phyloP scores from a whole-genome alignment of 2,329 filamentous ascomycete genomes.

The Gnomoniopsis sp. region DNA sequence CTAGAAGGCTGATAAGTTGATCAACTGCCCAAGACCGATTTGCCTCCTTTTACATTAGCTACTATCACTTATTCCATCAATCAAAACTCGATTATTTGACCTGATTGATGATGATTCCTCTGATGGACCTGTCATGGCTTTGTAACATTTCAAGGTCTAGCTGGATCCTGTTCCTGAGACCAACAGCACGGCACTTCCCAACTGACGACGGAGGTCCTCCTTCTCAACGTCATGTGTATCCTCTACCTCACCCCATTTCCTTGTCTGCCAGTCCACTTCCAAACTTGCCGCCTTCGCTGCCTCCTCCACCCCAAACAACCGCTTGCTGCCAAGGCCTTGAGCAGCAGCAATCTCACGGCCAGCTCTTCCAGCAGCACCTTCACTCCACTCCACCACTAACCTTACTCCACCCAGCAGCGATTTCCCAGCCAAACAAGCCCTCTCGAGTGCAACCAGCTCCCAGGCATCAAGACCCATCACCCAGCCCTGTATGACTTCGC shows the following conservation, averaged over 20 bases:
- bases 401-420: constrained; percentile 75
- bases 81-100: neutral
- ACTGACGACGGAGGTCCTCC: constrained; percentile 82
- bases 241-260: constrained; percentile 93
- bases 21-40: no score
- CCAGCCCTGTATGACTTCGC: constrained; percentile 76
- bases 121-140: neutral
- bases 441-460: constrained; percentile 83
- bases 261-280: constrained; percentile 87
- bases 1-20: neutral
- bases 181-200: constrained; percentile 81
- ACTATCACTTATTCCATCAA: no score
- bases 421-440: constrained; percentile 81
- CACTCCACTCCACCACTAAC: constrained; percentile 83
- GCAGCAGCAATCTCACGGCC: constrained; percentile 15
- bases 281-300: constrained; percentile 73
- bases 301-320: constrained; percentile 74
- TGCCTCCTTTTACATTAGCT: no score
- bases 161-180: constrained; percentile 57
- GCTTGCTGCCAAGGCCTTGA: constrained; percentile 24
- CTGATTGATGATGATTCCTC: neutral
- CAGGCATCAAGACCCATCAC: constrained; percentile 67
- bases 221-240: constrained; percentile 96
- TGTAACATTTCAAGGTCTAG: neutral
- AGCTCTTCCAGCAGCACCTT: constrained; percentile 56